These are phyloP conservation scores for Ustulina deusta DNA, from an alignment of 2,329 filamentous ascomycete genomes.

Conservation along the genomic window DNA sequence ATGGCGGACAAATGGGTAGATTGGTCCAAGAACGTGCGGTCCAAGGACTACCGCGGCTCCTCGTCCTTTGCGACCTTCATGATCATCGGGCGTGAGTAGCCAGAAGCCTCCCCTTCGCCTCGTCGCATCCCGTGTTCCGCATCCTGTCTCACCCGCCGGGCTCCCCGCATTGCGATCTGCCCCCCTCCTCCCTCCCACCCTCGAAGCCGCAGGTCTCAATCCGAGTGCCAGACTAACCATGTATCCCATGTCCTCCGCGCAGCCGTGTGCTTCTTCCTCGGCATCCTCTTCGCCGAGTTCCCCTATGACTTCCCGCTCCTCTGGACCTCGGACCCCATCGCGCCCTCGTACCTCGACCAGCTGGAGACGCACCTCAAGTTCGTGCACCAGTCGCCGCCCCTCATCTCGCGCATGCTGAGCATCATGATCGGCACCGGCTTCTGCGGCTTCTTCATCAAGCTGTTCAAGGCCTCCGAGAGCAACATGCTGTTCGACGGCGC, in stretches of 20 bases:
- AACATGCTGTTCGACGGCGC: conserved; percentile 96
- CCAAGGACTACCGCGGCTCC: conserved; percentile 68
- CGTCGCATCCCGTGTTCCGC: not conserved
- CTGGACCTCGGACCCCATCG: conserved; percentile 76
- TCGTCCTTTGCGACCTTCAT: conserved; percentile 94
- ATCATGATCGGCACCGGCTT: conserved; percentile 91
- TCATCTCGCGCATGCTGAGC: conserved; percentile 93
- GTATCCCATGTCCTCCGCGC: conserved; percentile 22
- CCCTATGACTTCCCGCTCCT: conserved; percentile 95
- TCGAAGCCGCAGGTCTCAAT: not conserved
- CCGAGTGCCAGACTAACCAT: conserved; percentile 4
- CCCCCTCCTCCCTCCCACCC: not conserved
- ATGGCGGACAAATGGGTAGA: conserved; percentile 59
- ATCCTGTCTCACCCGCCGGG: not conserved
- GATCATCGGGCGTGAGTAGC: conserved; percentile 87
- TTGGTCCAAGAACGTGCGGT: conserved; percentile 68
- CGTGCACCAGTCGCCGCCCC: conserved; percentile 88
- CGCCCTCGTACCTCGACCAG: conserved; percentile 79
- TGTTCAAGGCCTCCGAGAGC: conserved; percentile 91
- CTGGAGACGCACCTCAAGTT: conserved; percentile 92
- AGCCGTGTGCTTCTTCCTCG: conserved; percentile 97
- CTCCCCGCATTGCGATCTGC: conserved; percentile 19
- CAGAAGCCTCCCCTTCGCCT: conserved; percentile 17
- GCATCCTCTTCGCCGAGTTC: conserved; percentile 95
- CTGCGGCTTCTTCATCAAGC: conserved; percentile 89